These are phyloP conservation scores for Phytomonas serpens DNA, from an alignment of 208 protist genomes.

Conservation along the genomic window DNA sequence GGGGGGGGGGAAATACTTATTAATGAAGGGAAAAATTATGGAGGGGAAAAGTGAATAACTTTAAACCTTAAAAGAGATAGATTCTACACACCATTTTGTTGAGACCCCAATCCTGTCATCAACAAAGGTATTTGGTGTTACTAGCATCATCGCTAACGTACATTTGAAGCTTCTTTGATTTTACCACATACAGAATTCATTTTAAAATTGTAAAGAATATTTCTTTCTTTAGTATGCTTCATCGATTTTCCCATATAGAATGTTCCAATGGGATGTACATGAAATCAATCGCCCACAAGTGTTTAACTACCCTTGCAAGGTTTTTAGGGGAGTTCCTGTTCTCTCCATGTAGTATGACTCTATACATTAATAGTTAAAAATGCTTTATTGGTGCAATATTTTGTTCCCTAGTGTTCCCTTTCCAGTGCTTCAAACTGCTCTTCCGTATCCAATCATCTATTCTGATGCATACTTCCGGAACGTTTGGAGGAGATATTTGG, in stretches of 20 bases:
- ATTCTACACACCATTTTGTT: conserved; percentile 1
- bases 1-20: background rate
- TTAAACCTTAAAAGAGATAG: background rate
- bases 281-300: background rate
- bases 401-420: conserved; percentile 1
- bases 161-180: background rate
- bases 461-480: background rate
- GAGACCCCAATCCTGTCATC: background rate
- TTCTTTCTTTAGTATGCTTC: background rate
- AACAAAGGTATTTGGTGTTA: background rate
- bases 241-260: background rate
- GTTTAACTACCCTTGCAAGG: background rate
- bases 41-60: background rate
- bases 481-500: background rate
- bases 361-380: conserved; percentile 10
- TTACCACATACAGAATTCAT: background rate
- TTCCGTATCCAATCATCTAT: background rate
- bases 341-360: conserved; percentile 1
- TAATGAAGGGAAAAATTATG: conserved; percentile 1
- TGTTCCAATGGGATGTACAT: background rate
- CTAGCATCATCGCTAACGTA: background rate
- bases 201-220: background rate
- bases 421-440: background rate
- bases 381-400: conserved; percentile 4
- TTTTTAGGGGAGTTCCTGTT: background rate